Evolutionary conservation across 225 moss, liverwort and hornwort species (phyloP).

Genomic region (Thuidium tamariscinum): DNA sequence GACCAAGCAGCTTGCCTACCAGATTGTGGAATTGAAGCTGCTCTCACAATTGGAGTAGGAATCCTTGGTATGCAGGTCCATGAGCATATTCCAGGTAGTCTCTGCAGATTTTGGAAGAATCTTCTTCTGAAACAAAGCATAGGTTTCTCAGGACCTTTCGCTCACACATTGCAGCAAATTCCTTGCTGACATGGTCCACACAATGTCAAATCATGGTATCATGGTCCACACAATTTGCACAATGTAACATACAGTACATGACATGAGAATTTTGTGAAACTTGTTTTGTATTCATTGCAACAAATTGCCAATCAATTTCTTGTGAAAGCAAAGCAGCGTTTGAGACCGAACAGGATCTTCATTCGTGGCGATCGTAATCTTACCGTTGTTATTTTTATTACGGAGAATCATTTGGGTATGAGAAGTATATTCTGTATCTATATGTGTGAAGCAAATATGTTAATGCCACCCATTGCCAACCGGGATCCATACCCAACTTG

Average conservation of each 20-base stretch:
- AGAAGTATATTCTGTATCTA: neutral
- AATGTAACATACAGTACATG: neutral
- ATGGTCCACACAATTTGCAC: neutral
- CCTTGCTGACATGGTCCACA: neutral
- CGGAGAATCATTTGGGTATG: neutral
- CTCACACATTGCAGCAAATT: neutral
- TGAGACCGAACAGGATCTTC: too few species aligned
- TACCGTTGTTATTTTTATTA: neutral
- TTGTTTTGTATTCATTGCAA: neutral
- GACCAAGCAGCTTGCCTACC: neutral
- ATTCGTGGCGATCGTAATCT: neutral
- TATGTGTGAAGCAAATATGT: neutral
- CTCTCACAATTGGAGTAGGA: neutral
- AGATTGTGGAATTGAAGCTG: neutral
- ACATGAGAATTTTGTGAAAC: neutral
- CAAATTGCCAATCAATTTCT: neutral
- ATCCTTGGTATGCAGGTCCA: too few species aligned
- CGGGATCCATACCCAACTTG: too few species aligned
- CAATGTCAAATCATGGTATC: neutral
- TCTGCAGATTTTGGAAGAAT: neutral
- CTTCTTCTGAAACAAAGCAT: too few species aligned
- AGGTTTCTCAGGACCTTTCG: too few species aligned
- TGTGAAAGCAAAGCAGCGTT: neutral
- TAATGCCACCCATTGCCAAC: too few species aligned
- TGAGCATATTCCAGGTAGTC: neutral